Percentiles rank a stretch among this genome's conserved stretches.
phyloP scores from a whole-genome alignment of 2,329 filamentous ascomycete genomes.

The Sporothrix phasma region DNA sequence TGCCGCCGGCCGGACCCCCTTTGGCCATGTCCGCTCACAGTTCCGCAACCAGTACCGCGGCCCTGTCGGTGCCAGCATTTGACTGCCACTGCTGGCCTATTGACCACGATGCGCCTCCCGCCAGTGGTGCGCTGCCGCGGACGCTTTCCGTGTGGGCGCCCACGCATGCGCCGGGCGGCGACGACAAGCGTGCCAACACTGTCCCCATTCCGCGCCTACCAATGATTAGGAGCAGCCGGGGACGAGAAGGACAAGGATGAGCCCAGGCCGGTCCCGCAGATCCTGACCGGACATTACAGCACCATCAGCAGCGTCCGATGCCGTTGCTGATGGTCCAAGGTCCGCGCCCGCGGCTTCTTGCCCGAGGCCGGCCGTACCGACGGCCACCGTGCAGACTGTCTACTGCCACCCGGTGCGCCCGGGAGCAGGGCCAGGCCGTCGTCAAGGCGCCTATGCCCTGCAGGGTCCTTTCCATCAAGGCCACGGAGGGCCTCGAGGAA shows the following conservation, averaged over 20 bases:
- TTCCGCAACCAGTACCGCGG: constrained; percentile 29
- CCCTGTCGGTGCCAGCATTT: constrained; percentile 25
- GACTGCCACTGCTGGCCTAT: constrained; percentile 15
- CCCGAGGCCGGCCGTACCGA: background rate
- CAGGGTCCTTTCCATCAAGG: constrained; percentile 20
- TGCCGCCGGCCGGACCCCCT: background rate
- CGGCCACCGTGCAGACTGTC: constrained; percentile 13
- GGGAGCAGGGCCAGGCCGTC: background rate
- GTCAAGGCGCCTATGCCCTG: constrained; percentile 22
- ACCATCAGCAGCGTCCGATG: background rate
- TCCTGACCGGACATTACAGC: background rate
- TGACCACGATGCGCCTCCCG: background rate
- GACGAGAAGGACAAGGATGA: background rate
- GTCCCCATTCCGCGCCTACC: background rate
- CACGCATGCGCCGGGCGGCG: background rate
- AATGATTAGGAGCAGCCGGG: too few relatives aligned
- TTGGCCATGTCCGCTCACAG: background rate
- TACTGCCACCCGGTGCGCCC: constrained; percentile 20
- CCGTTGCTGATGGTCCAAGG: background rate
- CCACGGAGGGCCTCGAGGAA: background rate
- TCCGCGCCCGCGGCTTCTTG: background rate
- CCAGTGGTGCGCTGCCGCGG: background rate
- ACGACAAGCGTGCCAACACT: background rate
- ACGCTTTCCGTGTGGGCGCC: background rate
- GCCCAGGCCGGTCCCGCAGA: background rate